Evolutionary conservation across 371 early-diverging fungal species (phyloP), one percentile per base, ranked within the genome.

Genomic region (Mucor plumbeus): DNA sequence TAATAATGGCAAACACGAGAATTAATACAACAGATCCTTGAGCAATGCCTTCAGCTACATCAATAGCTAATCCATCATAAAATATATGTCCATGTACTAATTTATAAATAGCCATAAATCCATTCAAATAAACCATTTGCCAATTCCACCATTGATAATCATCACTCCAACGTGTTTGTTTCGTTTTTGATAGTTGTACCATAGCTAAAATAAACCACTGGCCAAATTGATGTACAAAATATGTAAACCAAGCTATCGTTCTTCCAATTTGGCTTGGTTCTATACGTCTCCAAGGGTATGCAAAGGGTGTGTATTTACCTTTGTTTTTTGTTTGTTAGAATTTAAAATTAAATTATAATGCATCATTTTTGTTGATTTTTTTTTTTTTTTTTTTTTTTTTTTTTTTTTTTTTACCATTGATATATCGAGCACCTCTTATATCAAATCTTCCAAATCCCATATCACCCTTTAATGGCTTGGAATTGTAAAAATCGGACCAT

Each of bases 121-220:
- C 66, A 61, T 81, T 81, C 41, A 81, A 67, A 59, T 71, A 72
- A 1, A 81, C 61, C 82, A 81, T 79, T 58, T 70, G 62, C 79
- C 76, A 79, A 70, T 81, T 81, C 77, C 79, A 79, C 75, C 75
- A 74, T 64, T 65, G 72, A 47, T 73, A 75, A n/a, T 75, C 58
- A 19, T 62, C 48, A 21, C 72, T 68, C 78, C 79, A 81, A 15
- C 64, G 56, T 19, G 26, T 26, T 43, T 74, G 66, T 11, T 68
- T 56, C 44, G 60, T 21, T 59, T 72, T 71, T 5, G 69, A 39
- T 15, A 65, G 33, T 58, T 80, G 77, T 1, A 72, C 68, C 35
- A 67, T 55, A 7, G 68, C 71, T 7, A 81, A 43, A 31, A 81
- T 77, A 13, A 58, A 44, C 74, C 75, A 81, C 59, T 81, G 82